Evolutionary conservation across 768 basidiomycete genomes (phyloP).

Genomic region (Cyathus striatus): DNA sequence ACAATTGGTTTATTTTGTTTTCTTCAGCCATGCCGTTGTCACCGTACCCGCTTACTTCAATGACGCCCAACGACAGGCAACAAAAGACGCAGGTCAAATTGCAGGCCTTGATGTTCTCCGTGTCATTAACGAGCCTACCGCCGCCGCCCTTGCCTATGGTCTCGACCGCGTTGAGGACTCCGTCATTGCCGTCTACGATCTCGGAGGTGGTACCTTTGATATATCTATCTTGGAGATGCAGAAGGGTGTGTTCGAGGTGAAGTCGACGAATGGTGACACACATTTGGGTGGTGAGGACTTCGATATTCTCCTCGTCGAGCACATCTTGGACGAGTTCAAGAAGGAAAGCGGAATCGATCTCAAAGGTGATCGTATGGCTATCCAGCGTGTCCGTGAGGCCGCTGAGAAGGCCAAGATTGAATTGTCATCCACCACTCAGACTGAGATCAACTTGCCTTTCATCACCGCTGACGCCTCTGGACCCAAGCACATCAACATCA

Average conservation of each 20-base stretch:
- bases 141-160: slow-evolving; percentile 97
- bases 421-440: slow-evolving; percentile 89
- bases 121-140: slow-evolving; percentile 98
- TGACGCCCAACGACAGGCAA: slow-evolving; percentile 99
- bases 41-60: slow-evolving; percentile 99
- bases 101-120: slow-evolving; percentile 96
- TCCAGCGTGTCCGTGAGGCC: slow-evolving; percentile 98
- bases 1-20: not conserved
- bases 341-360: slow-evolving; percentile 85
- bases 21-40: slow-evolving; percentile 72
- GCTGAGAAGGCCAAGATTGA: slow-evolving; percentile 99
- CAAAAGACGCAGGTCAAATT: slow-evolving; percentile 96
- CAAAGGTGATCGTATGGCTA: slow-evolving; percentile 86
- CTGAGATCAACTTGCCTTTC: slow-evolving; percentile 97
- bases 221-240: slow-evolving; percentile 99
- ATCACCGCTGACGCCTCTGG: slow-evolving; percentile 95
- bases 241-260: slow-evolving; percentile 99
- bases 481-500: slow-evolving; percentile 95
- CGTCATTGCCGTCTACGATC: slow-evolving; percentile 97
- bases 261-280: slow-evolving; percentile 99
- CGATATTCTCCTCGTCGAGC: slow-evolving; percentile 83
- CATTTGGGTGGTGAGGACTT: slow-evolving; percentile 97
- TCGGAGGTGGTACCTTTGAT: slow-evolving; percentile 99
- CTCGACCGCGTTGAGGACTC: slow-evolving; percentile 82
- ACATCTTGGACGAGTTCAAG: slow-evolving; percentile 90